Evolutionary conservation across 129 eudicot genomes (phyloP), one percentile per base, ranked within the genome.

Genomic region (Flaveria brownii): DNA sequence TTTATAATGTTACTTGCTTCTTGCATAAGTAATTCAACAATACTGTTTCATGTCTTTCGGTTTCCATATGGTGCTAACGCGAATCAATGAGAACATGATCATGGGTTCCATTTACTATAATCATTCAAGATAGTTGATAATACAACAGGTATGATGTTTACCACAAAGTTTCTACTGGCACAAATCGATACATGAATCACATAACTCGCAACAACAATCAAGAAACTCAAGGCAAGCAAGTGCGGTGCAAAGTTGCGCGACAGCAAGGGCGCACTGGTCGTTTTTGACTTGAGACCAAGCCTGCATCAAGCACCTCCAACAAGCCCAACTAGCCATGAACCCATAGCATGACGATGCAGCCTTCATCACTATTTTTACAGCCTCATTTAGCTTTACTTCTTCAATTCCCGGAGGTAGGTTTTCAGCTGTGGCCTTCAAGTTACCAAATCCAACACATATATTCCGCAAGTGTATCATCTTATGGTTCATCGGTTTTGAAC

Each of bases 141-240:
- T 67, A 68, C 74, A 22, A 9, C 43, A 41, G 43, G 23, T 49
- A 36, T 39, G 4, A 41, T 22, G n/a, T 46, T 30, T 8, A 20
- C 11, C 64, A 22, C 41, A 45, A 11, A 20, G 6, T 43, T 7
- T 49, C 20, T 26, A 69, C 71, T 74, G 55, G 72, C 84, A 68
- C 14, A 81, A 70, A 33, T 78, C 77, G 20, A 60, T 76, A 72
- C 88, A 85, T 16, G 79, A 55, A 62, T 60, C 83, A 52, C 93
- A 94, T 33, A 94, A 46, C 1, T 94, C 97, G 57, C 80, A 85
- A 45, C 97, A 94, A 39, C 89, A 82, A 30, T 85, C 80, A 17
- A 94, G 80, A 65, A 85, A 89, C 77, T 78, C 93, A 43, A 82
- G 89, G 78, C 97, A 94, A 2, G 99, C 84, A 74, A 91, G 89